A percentile compares a stretch with the other conserved stretches of the same genome.
These are phyloP conservation scores for Saccharomyces hybrid DNA, from an alignment of 1,139 yeast genomes.

Conservation along the genomic window DNA sequence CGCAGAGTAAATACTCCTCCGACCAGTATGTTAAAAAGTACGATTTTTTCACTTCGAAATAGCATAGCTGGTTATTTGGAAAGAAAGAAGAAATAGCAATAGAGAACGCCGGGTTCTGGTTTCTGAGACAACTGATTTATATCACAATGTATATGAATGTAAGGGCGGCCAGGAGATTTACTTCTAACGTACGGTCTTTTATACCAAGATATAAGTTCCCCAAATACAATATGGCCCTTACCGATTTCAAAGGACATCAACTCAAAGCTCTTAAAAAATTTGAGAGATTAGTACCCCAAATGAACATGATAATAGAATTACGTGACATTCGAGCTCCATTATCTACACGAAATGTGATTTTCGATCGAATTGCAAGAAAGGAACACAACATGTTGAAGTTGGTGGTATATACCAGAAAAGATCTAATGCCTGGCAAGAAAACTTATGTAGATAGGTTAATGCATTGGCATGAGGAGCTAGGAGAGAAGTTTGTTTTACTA, in stretches of 20 bases:
- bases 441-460: constrained; percentile 14
- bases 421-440: constrained; percentile 12
- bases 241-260: constrained; percentile 91
- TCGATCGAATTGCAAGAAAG: constrained; percentile 57
- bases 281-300: constrained; percentile 65
- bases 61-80: neutral
- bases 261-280: constrained; percentile 67
- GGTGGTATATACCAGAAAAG: constrained; percentile 30
- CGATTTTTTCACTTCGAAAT: neutral
- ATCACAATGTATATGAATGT: neutral
- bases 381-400: constrained; percentile 36
- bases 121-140: neutral
- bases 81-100: neutral
- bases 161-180: neutral
- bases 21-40: neutral
- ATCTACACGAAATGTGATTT: constrained; percentile 71
- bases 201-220: constrained; percentile 50
- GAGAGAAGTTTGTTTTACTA: constrained; percentile 50
- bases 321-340: constrained; percentile 88
- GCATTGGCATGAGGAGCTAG: constrained; percentile 38
- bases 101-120: too few species aligned
- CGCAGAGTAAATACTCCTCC: neutral
- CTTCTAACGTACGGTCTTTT: constrained; percentile 14
- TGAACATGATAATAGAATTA: constrained; percentile 74
- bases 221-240: constrained; percentile 54